phyloP scores from a whole-genome alignment of 495 filamentous ascomycete genomes.

The Articulospora tetracladia region DNA sequence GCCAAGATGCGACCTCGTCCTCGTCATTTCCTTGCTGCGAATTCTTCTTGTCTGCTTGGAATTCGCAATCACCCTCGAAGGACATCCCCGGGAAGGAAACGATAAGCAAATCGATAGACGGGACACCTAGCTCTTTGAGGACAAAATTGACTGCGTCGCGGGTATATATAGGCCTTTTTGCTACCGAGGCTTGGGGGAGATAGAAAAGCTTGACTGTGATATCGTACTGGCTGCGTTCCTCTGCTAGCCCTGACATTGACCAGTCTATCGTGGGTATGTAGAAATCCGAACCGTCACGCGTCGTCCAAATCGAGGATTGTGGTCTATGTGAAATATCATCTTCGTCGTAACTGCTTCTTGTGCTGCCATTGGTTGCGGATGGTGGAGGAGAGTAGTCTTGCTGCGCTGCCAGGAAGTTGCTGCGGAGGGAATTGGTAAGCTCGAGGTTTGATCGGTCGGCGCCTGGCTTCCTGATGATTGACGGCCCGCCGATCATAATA shows the following conservation, averaged over 20 bases:
- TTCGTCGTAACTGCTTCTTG: constrained; percentile 19
- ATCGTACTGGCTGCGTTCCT: constrained; percentile 79
- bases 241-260: constrained; percentile 62
- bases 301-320: constrained; percentile 59
- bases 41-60: constrained; percentile 62
- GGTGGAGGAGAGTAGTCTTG: constrained; percentile 44
- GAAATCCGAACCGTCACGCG: constrained; percentile 49
- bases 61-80: constrained; percentile 90
- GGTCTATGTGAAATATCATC: constrained; percentile 25
- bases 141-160: constrained; percentile 76
- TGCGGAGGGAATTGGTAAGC: constrained; percentile 77
- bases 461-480: constrained; percentile 72
- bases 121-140: constrained; percentile 68
- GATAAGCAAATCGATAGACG: constrained; percentile 81
- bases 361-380: constrained; percentile 22
- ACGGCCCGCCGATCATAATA: constrained; percentile 74
- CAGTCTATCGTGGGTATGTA: constrained; percentile 79
- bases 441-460: constrained; percentile 82
- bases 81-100: constrained; percentile 90
- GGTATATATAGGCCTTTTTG: constrained; percentile 60
- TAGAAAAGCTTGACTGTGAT: constrained; percentile 95
- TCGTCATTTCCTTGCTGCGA: constrained; percentile 58
- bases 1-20: constrained; percentile 61
- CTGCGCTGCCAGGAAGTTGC: constrained; percentile 72
- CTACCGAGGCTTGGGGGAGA: constrained; percentile 62